These are phyloP conservation scores for Wickerhamiella pararugosa DNA, from an alignment of 1,139 yeast genomes.

Conservation along the genomic window DNA sequence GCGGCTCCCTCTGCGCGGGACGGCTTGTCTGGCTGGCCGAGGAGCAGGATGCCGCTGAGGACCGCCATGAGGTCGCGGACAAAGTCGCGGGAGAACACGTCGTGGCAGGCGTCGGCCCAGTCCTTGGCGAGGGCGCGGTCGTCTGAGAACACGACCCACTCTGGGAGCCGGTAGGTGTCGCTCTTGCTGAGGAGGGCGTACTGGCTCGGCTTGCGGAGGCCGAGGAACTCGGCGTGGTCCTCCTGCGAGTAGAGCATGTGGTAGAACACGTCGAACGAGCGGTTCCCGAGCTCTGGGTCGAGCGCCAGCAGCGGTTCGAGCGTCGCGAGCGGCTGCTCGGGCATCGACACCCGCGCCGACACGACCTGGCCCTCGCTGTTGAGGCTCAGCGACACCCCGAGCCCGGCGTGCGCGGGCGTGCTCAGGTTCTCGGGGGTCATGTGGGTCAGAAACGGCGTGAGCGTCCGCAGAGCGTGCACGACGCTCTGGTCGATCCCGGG, in stretches of 20 bases:
- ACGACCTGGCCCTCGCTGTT: conserved; percentile 24
- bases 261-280: conserved; percentile 28
- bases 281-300: conserved; percentile 17
- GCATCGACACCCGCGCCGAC: conserved; percentile 22
- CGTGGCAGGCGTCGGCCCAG: conserved; percentile 27
- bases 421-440: conserved; percentile 25
- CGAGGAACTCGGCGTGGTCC: conserved; percentile 21
- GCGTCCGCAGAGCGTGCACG: conserved; percentile 24
- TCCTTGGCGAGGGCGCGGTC: conserved; percentile 28
- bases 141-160: conserved; percentile 26
- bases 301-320: conserved; percentile 24
- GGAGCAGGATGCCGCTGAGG: conserved; percentile 26
- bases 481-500: conserved; percentile 26
- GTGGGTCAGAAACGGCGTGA: conserved; percentile 28
- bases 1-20: conserved; percentile 28
- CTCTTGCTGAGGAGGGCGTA: conserved; percentile 23
- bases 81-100: conserved; percentile 24
- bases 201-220: conserved; percentile 22
- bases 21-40: conserved; percentile 23
- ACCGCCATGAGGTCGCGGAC: conserved; percentile 24
- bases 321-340: conserved; percentile 21
- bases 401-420: conserved; percentile 26
- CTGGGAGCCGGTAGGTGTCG: conserved; percentile 23
- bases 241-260: conserved; percentile 24
- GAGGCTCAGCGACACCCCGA: conserved; percentile 22